Conservation (phyloP, 176 grass and related monocot species). For the Oryza meridionalis region DNA sequence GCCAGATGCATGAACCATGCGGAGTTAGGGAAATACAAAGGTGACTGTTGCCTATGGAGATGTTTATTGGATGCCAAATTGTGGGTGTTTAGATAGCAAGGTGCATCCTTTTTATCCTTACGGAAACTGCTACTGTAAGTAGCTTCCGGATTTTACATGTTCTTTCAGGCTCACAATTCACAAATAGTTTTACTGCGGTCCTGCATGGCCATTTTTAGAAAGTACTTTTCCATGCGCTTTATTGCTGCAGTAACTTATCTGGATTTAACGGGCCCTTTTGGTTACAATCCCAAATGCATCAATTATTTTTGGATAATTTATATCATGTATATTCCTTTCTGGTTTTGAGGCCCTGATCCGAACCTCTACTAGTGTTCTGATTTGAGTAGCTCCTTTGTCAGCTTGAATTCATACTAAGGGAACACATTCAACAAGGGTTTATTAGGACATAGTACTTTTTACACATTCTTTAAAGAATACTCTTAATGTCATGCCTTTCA, state of each 20-base stretch:
- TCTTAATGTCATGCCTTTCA: slow-evolving; percentile 8
- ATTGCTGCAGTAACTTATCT: neutral
- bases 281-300: neutral
- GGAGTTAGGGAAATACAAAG: slow-evolving; percentile 42
- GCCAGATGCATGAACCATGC: slow-evolving; percentile 20
- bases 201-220: neutral
- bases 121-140: neutral
- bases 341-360: neutral
- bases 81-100: neutral
- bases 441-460: neutral
- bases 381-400: neutral
- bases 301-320: neutral
- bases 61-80: slow-evolving; percentile 24
- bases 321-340: neutral
- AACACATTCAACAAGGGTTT: neutral
- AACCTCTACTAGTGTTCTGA: neutral
- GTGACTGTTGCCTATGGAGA: slow-evolving; percentile 27
- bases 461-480: neutral
- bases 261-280: neutral
- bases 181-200: neutral
- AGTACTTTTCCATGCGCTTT: neutral
- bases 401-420: neutral
- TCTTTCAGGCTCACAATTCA: neutral
- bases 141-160: slow-evolving; percentile 10
- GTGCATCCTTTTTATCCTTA: slow-evolving; percentile 1